phyloP scores from a whole-genome alignment of 495 filamentous ascomycete genomes.

The Elaphomyces granulatus region DNA sequence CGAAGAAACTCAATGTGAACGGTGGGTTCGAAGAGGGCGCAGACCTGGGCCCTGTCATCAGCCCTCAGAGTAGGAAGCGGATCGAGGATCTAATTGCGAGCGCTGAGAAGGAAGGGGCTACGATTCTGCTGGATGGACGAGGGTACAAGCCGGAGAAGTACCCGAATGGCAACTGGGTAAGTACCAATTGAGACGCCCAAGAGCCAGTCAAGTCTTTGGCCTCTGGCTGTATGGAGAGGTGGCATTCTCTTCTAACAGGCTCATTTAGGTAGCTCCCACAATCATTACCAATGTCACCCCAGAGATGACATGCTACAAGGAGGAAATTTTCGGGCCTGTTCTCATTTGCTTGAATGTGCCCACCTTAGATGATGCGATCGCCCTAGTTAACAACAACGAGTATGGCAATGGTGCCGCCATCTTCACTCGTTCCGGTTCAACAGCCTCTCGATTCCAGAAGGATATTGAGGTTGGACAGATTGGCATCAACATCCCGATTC shows the following conservation, averaged over 20 bases:
- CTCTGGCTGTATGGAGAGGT: no score
- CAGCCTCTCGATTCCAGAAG: constrained; percentile 49
- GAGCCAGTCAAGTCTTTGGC: no score
- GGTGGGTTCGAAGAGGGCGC: constrained; percentile 91
- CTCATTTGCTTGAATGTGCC: constrained; percentile 72
- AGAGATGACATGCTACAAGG: constrained; percentile 84
- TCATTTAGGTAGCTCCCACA: constrained; percentile 57
- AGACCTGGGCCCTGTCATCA: constrained; percentile 94
- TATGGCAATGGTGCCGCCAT: constrained; percentile 59
- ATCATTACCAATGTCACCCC: constrained; percentile 89
- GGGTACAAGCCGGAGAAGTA: constrained; percentile 83
- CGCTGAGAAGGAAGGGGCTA: constrained; percentile 87
- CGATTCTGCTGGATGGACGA: constrained; percentile 84
- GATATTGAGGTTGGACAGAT: constrained; percentile 45
- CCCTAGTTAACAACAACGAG: constrained; percentile 51
- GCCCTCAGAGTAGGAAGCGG: constrained; percentile 75
- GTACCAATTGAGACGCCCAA: no score
- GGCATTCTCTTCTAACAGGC: no score
- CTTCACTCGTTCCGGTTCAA: constrained; percentile 50
- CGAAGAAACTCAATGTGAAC: constrained; percentile 79
- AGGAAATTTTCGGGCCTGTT: constrained; percentile 97
- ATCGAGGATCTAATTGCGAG: constrained; percentile 81
- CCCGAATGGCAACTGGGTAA: constrained; percentile 89
- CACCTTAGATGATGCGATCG: constrained; percentile 65
- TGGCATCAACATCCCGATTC: constrained; percentile 56